Base-by-base conservation (phyloP, 495 filamentous ascomycete species). In the Neurospora sp. region DNA sequence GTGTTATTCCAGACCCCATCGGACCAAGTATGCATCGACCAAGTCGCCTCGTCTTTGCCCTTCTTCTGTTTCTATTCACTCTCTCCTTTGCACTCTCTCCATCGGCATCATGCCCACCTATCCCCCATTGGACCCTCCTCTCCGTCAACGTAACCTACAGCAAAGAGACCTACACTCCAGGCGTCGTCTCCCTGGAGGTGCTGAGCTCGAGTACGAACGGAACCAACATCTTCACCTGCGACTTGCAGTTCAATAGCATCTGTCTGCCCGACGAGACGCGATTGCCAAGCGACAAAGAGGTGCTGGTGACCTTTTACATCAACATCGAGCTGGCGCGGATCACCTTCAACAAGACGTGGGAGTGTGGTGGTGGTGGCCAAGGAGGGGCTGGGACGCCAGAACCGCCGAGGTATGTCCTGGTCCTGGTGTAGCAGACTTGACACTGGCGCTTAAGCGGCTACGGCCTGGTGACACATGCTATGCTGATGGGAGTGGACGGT, bases 231-330 rank as follows among this genome's bases (percentile, higher is more conserved):
- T 27, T 73, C 4, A 11, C 23, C 4, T 75, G 71, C 35, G 7
- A 37, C 11, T n/a, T 75, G n/a, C 42, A 40, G 18, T 73, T 70
- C 69, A 75, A 73, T 5, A 71, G 39, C 41, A 37, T 75, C 3
- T 73, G 71, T 16, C 42, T 20, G 8, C 1, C 73, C 18, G 35
- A 41, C 5, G 27, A 69, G 20, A 75, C 71, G n/a, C 54, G 12
- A 31, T 35, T 16, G 12, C 12, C 71, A 5, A 38, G 20, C 0
- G 71, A 75, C 27, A n/a, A 4, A 27, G 11, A 41, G 4, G 20
- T 75, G 10, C 4, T n/a, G 14, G 35, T 73, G n/a, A 40, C 23
- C 1, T 41, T 75, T 31, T 48, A 71, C 27, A 46, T 75, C 44
- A 70, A 71, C 27, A 42, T 73, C 6, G 69, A 70, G 11, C 5